Base-by-base conservation (phyloP, 345 rosid genomes). In the Gossypium turneri region DNA sequence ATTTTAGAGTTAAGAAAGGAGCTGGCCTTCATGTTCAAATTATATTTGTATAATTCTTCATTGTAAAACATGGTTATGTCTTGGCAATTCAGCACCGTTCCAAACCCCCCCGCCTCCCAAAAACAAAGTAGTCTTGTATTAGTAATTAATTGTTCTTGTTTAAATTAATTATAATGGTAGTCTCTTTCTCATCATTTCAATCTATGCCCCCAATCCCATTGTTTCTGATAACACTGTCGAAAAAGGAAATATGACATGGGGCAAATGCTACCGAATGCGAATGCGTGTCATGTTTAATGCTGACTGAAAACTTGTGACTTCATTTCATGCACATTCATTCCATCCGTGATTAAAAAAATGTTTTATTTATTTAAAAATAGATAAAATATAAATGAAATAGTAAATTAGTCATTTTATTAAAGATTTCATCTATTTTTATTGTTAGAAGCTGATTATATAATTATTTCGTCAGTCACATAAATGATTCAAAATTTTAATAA, bases 31-130 rank as follows among this genome's bases (percentile, higher is more conserved):
- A 68, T 51, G 58, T 50, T 67, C 12, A 50, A 50, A 50, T 34
- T 34, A 34, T 51, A 48, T 27, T 27, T 69, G 73, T 69, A 52
- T 69, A 69, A 69, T 69, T 69, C 73, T 69, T 69, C 73, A 67
- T 22, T 67, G n/a, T 47, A 67, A 47, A 20, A 41, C 53, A 7
- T 45, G n/a, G 29, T 51, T 51, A 50, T 68, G 3, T 50, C 73
- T 50, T 17, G 59, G 73, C 59, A 20, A 51, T 69, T 17, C 8
- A 51, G 43, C 44, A 69, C 24, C n/a, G 48, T 63, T 63, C 7
- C 12, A 63, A 1, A 1, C 7, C 41, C 41, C 34, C 41, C 41
- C 41, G 41, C 41, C 41, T 34, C 7, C 41, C 41, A 34, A 34
- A 34, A 34, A 4, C 41, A 38, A 63, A 41, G 17, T 16, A 63